Conservation (phyloP, 2,329 filamentous ascomycete genomes). For the Tolypocladium guangdongense region DNA sequence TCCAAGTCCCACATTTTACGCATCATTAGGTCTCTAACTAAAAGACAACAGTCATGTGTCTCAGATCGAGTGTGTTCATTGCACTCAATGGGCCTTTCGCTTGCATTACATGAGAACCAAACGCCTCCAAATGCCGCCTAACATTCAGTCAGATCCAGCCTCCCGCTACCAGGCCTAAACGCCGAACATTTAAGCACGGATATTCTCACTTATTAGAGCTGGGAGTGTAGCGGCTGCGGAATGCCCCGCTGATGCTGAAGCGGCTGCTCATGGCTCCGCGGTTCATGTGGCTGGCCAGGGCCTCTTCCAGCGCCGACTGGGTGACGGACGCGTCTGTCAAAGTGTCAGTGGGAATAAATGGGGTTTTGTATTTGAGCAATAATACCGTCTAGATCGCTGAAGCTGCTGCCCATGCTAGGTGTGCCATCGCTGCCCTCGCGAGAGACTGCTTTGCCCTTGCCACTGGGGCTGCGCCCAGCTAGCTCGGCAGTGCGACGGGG, state of each 20-base stretch:
- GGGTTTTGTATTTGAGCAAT: neutral
- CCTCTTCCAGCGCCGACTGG: constrained; percentile 70
- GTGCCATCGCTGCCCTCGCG: constrained; percentile 61
- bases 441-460: constrained; percentile 37
- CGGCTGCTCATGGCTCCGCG: constrained; percentile 23
- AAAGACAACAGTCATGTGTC: too few species aligned
- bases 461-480: constrained; percentile 40
- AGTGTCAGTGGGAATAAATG: neutral
- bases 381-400: constrained; percentile 70
- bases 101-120: neutral
- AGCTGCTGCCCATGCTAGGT: constrained; percentile 75
- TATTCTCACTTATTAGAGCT: constrained; percentile 17
- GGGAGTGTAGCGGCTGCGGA: constrained; percentile 49
- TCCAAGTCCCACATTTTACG: neutral
- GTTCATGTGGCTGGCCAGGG: constrained; percentile 46
- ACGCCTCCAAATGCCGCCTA: neutral
- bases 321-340: constrained; percentile 63
- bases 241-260: constrained; percentile 60
- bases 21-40: neutral
- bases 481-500: constrained; percentile 50
- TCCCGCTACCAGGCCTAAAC: neutral
- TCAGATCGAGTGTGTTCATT: neutral
- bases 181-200: neutral
- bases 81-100: neutral
- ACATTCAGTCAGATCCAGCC: neutral